Percentiles rank a stretch among this genome's conserved stretches.
phyloP scores from a whole-genome alignment of 1,139 yeast genomes.

The Sugiyamaella japonica region DNA sequence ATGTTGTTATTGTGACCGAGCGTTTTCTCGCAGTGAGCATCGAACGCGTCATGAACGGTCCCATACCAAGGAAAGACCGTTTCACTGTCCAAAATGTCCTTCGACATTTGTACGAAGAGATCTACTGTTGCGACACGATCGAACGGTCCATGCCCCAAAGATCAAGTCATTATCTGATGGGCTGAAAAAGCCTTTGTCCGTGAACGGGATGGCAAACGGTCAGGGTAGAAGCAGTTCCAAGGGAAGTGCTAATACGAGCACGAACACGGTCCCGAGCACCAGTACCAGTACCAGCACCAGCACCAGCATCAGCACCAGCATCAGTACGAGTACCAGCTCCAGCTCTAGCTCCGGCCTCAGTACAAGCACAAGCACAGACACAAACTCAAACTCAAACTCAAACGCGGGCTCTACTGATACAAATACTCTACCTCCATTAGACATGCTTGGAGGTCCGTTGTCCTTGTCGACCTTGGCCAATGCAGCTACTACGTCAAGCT shows the following conservation, averaged over 20 bases:
- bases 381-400: too few relatives aligned
- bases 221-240: not conserved
- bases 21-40: slow-evolving; percentile 80
- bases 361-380: too few relatives aligned
- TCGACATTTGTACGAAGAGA: slow-evolving; percentile 77
- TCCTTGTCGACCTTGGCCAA: slow-evolving; percentile 17
- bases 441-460: slow-evolving; percentile 9
- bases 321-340: too few relatives aligned
- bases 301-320: slow-evolving; percentile 3
- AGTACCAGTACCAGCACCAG: not conserved
- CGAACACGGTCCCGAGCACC: not conserved
- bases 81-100: slow-evolving; percentile 69
- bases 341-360: too few relatives aligned
- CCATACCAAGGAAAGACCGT: slow-evolving; percentile 81
- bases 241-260: slow-evolving; percentile 4
- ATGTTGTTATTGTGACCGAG: slow-evolving; percentile 78
- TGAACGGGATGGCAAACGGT: not conserved
- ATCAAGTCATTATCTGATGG: slow-evolving; percentile 11
- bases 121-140: slow-evolving; percentile 69
- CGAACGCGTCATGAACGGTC: slow-evolving; percentile 80
- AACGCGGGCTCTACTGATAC: not conserved
- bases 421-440: slow-evolving; percentile 11
- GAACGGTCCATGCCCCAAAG: slow-evolving; percentile 64
- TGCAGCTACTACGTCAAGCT: slow-evolving; percentile 16
- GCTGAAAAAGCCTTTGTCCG: not conserved